Percentiles rank a stretch among this genome's conserved stretches.
These are phyloP conservation scores for Fusarium sp. DNA, from an alignment of 2,329 filamentous ascomycete species.

Conservation along the genomic window DNA sequence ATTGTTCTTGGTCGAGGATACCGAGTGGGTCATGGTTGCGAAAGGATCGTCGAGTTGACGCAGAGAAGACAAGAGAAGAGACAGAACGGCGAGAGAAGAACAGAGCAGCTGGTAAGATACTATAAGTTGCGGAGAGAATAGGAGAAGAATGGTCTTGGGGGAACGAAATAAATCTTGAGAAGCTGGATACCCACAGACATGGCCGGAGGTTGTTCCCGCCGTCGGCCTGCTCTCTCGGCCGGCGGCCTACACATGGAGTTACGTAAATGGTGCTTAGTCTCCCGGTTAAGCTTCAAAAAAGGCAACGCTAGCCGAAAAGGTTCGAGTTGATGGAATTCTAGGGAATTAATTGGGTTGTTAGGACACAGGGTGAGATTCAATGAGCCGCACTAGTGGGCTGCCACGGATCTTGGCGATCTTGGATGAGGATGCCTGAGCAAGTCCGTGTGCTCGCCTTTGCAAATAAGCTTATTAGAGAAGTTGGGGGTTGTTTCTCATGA, in stretches of 20 bases:
- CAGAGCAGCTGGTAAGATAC: background rate
- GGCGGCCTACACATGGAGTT: background rate
- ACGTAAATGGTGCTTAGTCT: background rate
- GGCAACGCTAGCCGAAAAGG: background rate
- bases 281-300: background rate
- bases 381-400: constrained; percentile 7
- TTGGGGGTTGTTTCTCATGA: background rate
- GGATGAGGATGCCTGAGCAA: background rate
- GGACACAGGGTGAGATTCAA: background rate
- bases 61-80: background rate
- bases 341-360: background rate
- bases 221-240: background rate
- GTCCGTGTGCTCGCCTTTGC: background rate
- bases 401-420: background rate
- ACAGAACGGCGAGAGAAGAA: background rate
- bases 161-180: background rate
- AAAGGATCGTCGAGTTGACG: background rate
- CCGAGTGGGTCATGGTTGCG: constrained; percentile 9
- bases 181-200: background rate
- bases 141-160: background rate
- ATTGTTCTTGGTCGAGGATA: constrained; percentile 8
- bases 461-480: background rate
- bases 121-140: background rate
- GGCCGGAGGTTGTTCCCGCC: background rate
- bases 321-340: background rate